Conservation (phyloP, 2,329 filamentous ascomycete species). For the Verticillium klebahnii region DNA sequence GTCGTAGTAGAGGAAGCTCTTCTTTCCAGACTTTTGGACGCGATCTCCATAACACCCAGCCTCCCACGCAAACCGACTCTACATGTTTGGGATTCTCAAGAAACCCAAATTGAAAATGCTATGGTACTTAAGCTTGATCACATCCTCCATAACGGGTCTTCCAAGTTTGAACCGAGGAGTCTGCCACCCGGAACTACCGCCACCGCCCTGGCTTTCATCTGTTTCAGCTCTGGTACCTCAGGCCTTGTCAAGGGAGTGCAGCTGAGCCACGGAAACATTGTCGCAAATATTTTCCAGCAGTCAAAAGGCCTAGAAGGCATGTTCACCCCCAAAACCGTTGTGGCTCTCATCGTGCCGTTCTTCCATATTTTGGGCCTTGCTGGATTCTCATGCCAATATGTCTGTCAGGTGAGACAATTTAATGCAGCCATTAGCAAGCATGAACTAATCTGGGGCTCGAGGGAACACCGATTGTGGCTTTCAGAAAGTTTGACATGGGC, state of each 20-base stretch:
- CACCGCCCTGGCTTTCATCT: conserved; percentile 4
- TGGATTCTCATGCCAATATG: conserved; percentile 8
- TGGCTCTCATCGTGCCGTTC: conserved; percentile 8
- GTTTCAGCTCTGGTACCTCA: conserved; percentile 10
- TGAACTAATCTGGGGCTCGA: neutral
- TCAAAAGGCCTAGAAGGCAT: conserved; percentile 4
- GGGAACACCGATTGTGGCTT: conserved; percentile 10
- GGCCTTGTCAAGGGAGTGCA: conserved; percentile 8
- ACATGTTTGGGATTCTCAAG: neutral
- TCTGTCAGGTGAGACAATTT: conserved; percentile 4
- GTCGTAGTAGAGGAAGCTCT: conserved; percentile 6
- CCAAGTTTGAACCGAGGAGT: conserved; percentile 1
- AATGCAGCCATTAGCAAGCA: neutral
- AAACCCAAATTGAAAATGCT: neutral
- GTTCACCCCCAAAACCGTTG: conserved; percentile 4
- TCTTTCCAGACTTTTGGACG: neutral
- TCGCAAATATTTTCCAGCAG: conserved; percentile 9
- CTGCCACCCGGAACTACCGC: conserved; percentile 1
- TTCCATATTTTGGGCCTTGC: conserved; percentile 8
- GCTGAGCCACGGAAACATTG: conserved; percentile 9
- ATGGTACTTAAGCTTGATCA: neutral
- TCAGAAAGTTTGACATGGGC: conserved; percentile 5
- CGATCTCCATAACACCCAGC: neutral
- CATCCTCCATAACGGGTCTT: conserved; percentile 1
- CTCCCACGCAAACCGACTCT: neutral